Base-by-base conservation (phyloP, 805 yeast genomes). In the Ogataea thermomethanolica region DNA sequence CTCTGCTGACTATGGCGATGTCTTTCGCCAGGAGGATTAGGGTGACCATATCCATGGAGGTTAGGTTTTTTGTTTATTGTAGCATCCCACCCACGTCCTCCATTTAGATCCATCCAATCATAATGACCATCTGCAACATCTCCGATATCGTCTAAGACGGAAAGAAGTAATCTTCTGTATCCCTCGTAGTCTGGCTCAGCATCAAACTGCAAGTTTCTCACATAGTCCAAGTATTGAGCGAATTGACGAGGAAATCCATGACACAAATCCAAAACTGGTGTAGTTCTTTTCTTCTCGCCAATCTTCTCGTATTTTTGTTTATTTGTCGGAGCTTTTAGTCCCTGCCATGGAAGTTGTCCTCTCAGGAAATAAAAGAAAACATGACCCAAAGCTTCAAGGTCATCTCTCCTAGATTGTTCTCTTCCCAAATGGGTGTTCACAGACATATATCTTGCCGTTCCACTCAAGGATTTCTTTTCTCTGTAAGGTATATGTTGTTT, bases 321-420 rank as follows among this genome's bases (percentile, higher is more conserved):
- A 71, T 93, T 93, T 29, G 96, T 90, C 50, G 96, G 96, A 6
- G 99, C 99, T 64, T 93, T 91, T 52, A 93, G 73, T 20, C 99
- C 99, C 70, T 93, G 99, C 99, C 99, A 93, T 47, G 99, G 99
- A 57, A 93, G 71, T 44, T 87, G 86, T 33, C 99, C 99, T 54
- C 95, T 78, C 50, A 91, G 66, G 65, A 93, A 93, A 66, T 93
- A 93, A 71, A 93, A 85, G 58, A 93, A 88, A 7, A 93, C 99
- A 64, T 93, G 97, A 25, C 97, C 99, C 58, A 93, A 73, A 41
- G 95, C 87, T 69, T 93, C 99, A 58, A 93, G 75, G 66, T 93
- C 99, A 59, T 93, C 99, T 56, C 99, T 76, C 61, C 99, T 81
- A 56, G 87, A 81, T 70, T 93, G 99, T 65, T 93, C 99, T 56